A percentile compares a stretch with the other conserved stretches of the same genome.
These are phyloP conservation scores for Jimgerdemannia flammicorona DNA, from an alignment of 192 early-diverging fungal genomes.

Conservation along the genomic window DNA sequence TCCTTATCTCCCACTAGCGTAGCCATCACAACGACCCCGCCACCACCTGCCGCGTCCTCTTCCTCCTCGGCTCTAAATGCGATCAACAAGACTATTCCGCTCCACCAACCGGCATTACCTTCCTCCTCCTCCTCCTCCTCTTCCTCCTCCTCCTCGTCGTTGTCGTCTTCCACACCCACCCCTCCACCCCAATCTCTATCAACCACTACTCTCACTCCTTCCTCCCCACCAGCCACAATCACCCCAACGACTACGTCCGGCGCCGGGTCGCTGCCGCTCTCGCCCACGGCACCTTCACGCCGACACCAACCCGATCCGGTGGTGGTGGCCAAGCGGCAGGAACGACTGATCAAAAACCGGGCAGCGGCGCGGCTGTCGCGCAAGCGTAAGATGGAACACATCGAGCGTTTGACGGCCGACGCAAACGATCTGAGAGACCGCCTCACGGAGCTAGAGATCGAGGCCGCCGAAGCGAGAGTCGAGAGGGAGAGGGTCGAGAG, in stretches of 20 bases:
- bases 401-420: constrained; percentile 45
- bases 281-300: background rate
- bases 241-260: background rate
- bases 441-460: constrained; percentile 53
- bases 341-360: constrained; percentile 90
- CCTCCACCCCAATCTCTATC: background rate
- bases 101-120: too few relatives aligned
- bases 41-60: too few relatives aligned
- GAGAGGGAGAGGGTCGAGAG: background rate
- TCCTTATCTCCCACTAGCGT: too few relatives aligned
- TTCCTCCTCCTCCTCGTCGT: too few relatives aligned
- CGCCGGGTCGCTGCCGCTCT: background rate
- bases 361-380: constrained; percentile 83
- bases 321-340: constrained; percentile 64
- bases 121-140: too few relatives aligned
- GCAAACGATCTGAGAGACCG: constrained; percentile 57
- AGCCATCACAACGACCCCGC: too few relatives aligned
- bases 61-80: too few relatives aligned
- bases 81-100: too few relatives aligned
- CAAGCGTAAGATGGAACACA: constrained; percentile 82
- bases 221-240: background rate
- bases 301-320: background rate
- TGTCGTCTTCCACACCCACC: background rate
- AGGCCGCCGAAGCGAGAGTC: constrained; percentile 31
- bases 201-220: background rate